Evolutionary conservation across 2,329 filamentous ascomycete species (phyloP).

Genomic region (Colletotrichum musae): DNA sequence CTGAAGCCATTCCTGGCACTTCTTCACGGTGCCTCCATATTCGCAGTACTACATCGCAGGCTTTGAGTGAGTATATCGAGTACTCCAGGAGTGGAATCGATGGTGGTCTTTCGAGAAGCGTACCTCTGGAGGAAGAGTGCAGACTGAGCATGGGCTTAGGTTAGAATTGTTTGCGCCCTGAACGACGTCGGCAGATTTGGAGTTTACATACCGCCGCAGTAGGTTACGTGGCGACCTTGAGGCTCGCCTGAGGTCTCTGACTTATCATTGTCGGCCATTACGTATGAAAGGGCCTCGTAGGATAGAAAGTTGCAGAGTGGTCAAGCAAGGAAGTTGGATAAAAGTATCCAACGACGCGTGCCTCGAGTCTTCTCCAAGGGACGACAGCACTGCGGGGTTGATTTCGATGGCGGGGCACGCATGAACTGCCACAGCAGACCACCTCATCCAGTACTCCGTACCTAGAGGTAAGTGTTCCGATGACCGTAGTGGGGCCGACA

Average conservation of each 20-base stretch:
- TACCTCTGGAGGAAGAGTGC: conserved; percentile 77
- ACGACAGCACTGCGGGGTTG: conserved; percentile 41
- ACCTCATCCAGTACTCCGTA: no score
- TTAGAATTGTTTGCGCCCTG: conserved; percentile 37
- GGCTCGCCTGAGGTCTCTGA: conserved; percentile 61
- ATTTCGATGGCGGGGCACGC: conserved; percentile 40
- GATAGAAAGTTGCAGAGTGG: conserved; percentile 31
- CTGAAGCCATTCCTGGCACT: conserved; percentile 96
- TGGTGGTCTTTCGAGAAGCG: conserved; percentile 26
- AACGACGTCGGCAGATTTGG: conserved; percentile 11
- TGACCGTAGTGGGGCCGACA: background rate
- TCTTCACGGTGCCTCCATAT: conserved; percentile 95
- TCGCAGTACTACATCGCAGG: conserved; percentile 87
- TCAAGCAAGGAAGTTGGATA: conserved; percentile 36
- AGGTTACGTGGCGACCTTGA: conserved; percentile 66
- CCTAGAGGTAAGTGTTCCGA: no score
- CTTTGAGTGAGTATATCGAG: background rate
- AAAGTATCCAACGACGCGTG: conserved; percentile 29
- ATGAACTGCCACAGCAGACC: conserved; percentile 35
- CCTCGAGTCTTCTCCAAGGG: conserved; percentile 29
- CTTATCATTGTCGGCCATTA: conserved; percentile 70
- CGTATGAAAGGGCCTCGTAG: conserved; percentile 44
- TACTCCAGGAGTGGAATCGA: background rate
- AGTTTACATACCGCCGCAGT: conserved; percentile 70
- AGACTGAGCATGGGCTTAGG: conserved; percentile 61